Evolutionary conservation across 306 rosid genomes (phyloP).

Genomic region (Geum urbanum): DNA sequence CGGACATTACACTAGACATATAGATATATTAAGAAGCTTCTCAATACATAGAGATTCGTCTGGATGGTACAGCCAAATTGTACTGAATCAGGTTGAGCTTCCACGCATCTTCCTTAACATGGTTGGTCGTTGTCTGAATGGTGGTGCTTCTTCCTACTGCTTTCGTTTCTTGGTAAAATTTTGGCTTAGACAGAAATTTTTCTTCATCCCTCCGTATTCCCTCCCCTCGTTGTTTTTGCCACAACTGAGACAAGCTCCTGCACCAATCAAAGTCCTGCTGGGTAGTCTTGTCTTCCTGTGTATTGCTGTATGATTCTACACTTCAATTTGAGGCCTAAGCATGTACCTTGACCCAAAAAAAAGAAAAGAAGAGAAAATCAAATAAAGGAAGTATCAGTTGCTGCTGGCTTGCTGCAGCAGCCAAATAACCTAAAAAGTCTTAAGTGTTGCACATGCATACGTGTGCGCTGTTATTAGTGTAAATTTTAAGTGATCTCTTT

Average conservation of each 20-base stretch:
- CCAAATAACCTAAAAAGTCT: too few species aligned
- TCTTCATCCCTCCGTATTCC: neutral
- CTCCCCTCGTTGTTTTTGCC: neutral
- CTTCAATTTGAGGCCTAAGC: too few species aligned
- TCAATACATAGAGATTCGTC: neutral
- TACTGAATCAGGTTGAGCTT: slow-evolving; percentile 1
- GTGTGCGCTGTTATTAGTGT: too few species aligned
- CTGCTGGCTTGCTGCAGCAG: too few species aligned
- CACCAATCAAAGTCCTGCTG: neutral
- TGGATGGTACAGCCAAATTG: neutral
- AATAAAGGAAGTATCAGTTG: too few species aligned
- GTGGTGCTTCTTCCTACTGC: slow-evolving; percentile 7
- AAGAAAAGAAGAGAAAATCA: too few species aligned
- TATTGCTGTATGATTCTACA: neutral
- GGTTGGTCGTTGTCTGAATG: neutral
- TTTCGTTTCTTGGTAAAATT: neutral
- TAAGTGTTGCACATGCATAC: too few species aligned
- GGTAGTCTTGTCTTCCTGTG: neutral
- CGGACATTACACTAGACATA: neutral
- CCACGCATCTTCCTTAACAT: slow-evolving; percentile 8
- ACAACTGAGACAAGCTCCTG: neutral
- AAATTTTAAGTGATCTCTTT: too few species aligned
- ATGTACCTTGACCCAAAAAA: too few species aligned
- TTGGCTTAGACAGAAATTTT: neutral
- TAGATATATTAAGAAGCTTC: neutral